These are phyloP conservation scores for Neonectria neomacrospora DNA, from an alignment of 2,329 filamentous ascomycete species.

Conservation along the genomic window DNA sequence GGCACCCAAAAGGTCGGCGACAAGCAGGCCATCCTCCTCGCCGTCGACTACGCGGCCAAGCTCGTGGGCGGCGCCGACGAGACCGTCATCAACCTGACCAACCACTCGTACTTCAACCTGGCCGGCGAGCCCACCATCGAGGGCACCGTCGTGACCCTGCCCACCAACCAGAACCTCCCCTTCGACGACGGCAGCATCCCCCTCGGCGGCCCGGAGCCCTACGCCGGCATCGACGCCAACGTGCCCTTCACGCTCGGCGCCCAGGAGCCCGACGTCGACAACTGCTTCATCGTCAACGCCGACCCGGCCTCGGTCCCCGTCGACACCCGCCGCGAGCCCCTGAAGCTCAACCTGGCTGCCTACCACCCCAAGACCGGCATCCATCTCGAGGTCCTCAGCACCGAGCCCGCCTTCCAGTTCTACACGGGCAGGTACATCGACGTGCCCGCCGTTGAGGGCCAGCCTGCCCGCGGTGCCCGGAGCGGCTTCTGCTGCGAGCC, in stretches of 20 bases:
- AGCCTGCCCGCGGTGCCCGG: conserved; percentile 72
- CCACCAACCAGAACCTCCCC: conserved; percentile 73
- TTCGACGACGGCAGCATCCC: conserved; percentile 81
- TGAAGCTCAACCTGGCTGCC: conserved; percentile 76
- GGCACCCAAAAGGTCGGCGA: conserved; percentile 72
- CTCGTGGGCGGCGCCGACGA: conserved; percentile 84
- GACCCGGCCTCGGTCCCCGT: conserved; percentile 69
- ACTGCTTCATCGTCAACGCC: conserved; percentile 85
- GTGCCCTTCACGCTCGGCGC: conserved; percentile 78
- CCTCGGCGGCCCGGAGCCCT: conserved; percentile 71
- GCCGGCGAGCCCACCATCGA: conserved; percentile 63
- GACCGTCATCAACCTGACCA: conserved; percentile 92
- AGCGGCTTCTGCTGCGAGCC: conserved; percentile 94
- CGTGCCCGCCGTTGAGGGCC: conserved; percentile 72
- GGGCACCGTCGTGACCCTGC: conserved; percentile 74
- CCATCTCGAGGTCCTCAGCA: conserved; percentile 88
- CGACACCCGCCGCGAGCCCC: conserved; percentile 71
- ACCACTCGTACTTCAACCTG: conserved; percentile 87
- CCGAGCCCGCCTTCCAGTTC: conserved; percentile 96
- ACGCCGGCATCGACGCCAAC: conserved; percentile 72
- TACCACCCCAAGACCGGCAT: conserved; percentile 79
- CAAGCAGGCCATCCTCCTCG: conserved; percentile 75
- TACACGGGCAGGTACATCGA: conserved; percentile 91
- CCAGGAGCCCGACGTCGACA: conserved; percentile 80
- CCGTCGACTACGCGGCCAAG: conserved; percentile 90